Percentiles rank a stretch among this genome's conserved stretches.
phyloP scores from a whole-genome alignment of 139 green algal genomes.

The Auxenochlorella protothecoides region DNA sequence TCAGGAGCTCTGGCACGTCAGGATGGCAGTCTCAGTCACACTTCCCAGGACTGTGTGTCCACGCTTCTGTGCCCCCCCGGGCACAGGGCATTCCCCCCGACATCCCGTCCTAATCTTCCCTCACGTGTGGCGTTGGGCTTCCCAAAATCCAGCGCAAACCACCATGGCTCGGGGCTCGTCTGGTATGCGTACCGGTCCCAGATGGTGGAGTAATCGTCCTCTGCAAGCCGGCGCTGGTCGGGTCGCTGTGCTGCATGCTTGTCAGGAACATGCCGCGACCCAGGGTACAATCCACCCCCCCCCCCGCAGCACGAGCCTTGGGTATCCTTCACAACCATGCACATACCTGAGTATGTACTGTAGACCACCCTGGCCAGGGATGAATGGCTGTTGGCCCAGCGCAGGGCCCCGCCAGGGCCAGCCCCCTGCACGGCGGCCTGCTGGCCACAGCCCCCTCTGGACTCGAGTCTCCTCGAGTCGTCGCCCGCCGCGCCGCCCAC shows the following conservation, averaged over 20 bases:
- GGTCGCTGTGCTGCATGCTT: not conserved
- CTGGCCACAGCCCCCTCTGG: not conserved
- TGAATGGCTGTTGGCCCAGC: constrained; percentile 14
- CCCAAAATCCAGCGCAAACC: constrained; percentile 42
- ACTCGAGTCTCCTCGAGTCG: too few relatives aligned
- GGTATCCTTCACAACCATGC: not conserved
- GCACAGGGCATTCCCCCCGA: too few relatives aligned
- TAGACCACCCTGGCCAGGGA: constrained; percentile 32
- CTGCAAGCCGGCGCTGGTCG: not conserved
- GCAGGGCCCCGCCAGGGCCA: not conserved
- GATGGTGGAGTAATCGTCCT: constrained; percentile 11
- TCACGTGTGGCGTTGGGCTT: constrained; percentile 28
- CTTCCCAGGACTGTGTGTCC: too few relatives aligned
- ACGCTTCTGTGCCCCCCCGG: too few relatives aligned
- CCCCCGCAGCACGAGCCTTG: too few relatives aligned
- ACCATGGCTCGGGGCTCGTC: constrained; percentile 1
- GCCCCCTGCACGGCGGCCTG: constrained; percentile 1
- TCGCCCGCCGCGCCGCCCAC: too few relatives aligned
- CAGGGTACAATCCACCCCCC: not conserved
- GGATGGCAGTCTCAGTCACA: too few relatives aligned
- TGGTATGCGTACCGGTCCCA: constrained; percentile 31
- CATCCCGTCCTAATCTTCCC: not conserved
- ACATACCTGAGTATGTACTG: constrained; percentile 32
- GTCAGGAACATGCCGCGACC: not conserved
- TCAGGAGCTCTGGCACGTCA: too few relatives aligned